phyloP scores from a whole-genome alignment of 495 filamentous ascomycete genomes.

The Chaetomium fimeti region DNA sequence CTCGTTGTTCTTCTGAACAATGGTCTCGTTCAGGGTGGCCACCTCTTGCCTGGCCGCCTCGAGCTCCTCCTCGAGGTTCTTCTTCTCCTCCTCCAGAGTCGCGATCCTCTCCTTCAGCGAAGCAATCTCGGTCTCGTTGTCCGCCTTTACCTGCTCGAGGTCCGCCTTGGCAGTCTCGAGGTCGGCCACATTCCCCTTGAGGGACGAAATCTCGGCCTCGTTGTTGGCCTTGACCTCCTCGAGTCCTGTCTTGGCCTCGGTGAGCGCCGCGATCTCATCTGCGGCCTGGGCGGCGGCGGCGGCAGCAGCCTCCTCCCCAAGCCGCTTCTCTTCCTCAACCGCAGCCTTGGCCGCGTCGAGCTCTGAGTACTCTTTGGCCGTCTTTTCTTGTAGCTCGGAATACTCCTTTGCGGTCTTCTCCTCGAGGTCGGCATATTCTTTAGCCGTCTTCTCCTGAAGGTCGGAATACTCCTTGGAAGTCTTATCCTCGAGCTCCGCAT shows the following conservation, averaged over 20 bases:
- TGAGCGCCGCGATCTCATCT: constrained; percentile 31
- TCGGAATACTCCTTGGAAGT: constrained; percentile 15
- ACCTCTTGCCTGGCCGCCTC: constrained; percentile 31
- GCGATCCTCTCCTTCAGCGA: constrained; percentile 26
- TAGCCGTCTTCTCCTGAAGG: constrained; percentile 3
- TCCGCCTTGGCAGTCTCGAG: constrained; percentile 23
- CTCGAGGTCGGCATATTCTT: constrained; percentile 12
- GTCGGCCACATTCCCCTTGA: constrained; percentile 28
- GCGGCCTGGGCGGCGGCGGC: constrained; percentile 31
- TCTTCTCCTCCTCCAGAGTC: constrained; percentile 29
- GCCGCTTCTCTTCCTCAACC: constrained; percentile 32
- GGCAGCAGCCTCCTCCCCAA: constrained; percentile 30
- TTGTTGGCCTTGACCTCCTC: constrained; percentile 32
- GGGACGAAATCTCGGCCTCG: constrained; percentile 31
- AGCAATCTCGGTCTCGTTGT: constrained; percentile 26
- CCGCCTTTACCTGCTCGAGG: constrained; percentile 24
- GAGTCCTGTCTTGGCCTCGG: constrained; percentile 26
- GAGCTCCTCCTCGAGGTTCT: constrained; percentile 32
- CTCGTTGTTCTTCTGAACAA: constrained; percentile 30
- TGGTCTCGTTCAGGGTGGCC: constrained; percentile 27
- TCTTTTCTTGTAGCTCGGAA: constrained; percentile 5
- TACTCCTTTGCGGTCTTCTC: constrained; percentile 14
- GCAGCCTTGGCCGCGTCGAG: constrained; percentile 27
- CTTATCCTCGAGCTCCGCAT: constrained; percentile 14
- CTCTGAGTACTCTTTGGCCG: constrained; percentile 15